phyloP scores from a whole-genome alignment of 2,329 filamentous ascomycete genomes.

The Aspergillus thermomutatus region DNA sequence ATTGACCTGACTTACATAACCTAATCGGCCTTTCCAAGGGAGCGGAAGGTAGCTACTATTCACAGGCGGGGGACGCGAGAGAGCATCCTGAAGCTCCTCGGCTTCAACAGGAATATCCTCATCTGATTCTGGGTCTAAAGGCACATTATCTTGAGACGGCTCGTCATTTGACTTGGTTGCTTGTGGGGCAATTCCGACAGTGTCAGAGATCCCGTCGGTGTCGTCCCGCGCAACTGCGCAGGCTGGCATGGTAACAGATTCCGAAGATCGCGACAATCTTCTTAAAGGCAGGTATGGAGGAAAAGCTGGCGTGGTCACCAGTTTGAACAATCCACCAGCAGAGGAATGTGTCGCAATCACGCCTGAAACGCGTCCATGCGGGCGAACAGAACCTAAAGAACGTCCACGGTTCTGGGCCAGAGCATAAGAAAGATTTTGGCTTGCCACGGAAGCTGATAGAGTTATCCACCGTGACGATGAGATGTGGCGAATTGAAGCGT shows the following conservation, averaged over 20 bases:
- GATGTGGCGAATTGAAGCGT: conserved; percentile 24
- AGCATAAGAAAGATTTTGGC: conserved; percentile 5
- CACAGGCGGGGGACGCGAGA: conserved; percentile 67
- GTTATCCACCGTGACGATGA: conserved; percentile 23
- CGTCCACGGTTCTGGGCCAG: conserved; percentile 1
- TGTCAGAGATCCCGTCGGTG: neutral
- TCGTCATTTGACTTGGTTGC: conserved; percentile 9
- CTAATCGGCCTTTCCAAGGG: conserved; percentile 85
- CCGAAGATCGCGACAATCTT: conserved; percentile 1
- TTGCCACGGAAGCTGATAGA: conserved; percentile 28
- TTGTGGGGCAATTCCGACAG: neutral
- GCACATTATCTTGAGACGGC: conserved; percentile 16
- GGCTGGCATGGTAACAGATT: neutral
- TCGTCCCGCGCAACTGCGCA: neutral
- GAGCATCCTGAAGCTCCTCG: conserved; percentile 57
- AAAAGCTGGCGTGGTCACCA: conserved; percentile 4
- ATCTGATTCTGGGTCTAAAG: conserved; percentile 53
- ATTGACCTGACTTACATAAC: conserved; percentile 66
- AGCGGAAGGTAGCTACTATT: conserved; percentile 80
- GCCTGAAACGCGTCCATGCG: neutral
- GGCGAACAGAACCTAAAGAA: neutral
- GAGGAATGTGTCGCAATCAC: conserved; percentile 13
- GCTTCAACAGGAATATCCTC: conserved; percentile 51
- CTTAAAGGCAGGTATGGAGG: conserved; percentile 2
- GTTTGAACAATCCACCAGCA: conserved; percentile 8